Base-by-base conservation (phyloP, 2,329 filamentous ascomycete species). In the Lizonia empirigonia region DNA sequence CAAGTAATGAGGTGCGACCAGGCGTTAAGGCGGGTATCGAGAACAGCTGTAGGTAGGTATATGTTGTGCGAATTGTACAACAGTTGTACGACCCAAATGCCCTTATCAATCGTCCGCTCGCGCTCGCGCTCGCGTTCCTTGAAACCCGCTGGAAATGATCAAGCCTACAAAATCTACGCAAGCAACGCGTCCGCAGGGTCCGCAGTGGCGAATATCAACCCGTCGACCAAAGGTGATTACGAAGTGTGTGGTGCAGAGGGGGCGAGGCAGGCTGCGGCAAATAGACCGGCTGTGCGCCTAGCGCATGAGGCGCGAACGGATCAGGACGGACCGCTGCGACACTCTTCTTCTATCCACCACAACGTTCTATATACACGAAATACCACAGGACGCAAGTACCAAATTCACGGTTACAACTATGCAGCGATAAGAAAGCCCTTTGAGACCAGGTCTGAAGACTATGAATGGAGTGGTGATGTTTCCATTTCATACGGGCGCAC, bases 151-250 rank as follows among this genome's bases (percentile, higher is more conserved):
- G 13, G 9, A 33, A 24, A 10, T n/a, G 19, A n/a, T 23, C 36
- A 9, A 7, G 20, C 18, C 22, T 30, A 13, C 13, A 15, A 15
- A 18, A 6, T 22, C 20, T 44, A 23, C 38, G 26, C 46, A 42
- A 15, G 33, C 26, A 29, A 33, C 22, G 34, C 40, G 20, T 44
- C 46, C 20, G 34, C 16, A 18, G 33, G 30, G 24, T 29, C 33
- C 24, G 32, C 24, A 10, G 10, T 1, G 12, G 12, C 20, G 30
- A 18, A 15, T 33, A 18, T 16, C 12, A 44, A n/a, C n/a, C n/a
- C 24, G 29, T 44, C 27, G 40, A 40, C 35, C 40, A 40, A 50
- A 27, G 47, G 23, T n/a, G 27, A 38, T 18, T 13, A 29, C 22
- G 19, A 35, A 27, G 29, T 39, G 27, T 39, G 7, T 33, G 40